Evolutionary conservation across 208 protist genomes (phyloP), one percentile per base, ranked within the genome.

Genomic region (Phytomonas sp.): DNA sequence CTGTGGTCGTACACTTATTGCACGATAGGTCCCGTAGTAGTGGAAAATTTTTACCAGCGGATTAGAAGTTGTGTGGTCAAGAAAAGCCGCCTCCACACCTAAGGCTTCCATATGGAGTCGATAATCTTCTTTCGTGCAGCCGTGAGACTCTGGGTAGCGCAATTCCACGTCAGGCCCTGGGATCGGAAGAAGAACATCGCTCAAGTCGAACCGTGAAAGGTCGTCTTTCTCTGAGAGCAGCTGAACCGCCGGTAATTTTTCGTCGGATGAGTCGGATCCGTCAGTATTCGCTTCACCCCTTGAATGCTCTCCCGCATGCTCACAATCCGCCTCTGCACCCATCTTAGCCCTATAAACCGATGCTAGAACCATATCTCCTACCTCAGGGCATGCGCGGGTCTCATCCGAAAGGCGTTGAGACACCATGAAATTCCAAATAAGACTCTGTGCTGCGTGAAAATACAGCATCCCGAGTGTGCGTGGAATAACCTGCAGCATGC

Each of bases 371-470:
- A 98, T 70, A 66, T 98, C 94, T 40, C 95, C 95, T 12, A 82
- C 80, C 31, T 87, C 74, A 7, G 78, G 73, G 8, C 40, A 56
- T 56, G 85, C 49, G 45, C 85, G 81, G 4, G 65, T 66, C 52
- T 63, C 64, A 29, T 67, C 37, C 8, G 76, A 72, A n/a, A 98
- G 74, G 7, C 97, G 84, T 49, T 73, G 62, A 6, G 94, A 96
- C n/a, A 86, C 94, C 66, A 97, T 88, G 12, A 71, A 52, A 83
- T 99, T 99, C 90, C 88, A 99, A 33, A 98, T 76, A 0, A 94
- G 79, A 69, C 91, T 97, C 71, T 99, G 97, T 70, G 96, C 94
- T 16, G 92, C 83, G 73, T 98, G 97, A 63, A 97, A 86, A 74
- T 98, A 98, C 60, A 98, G 82, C 82, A 91, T 92, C 10, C 81